phyloP scores from a whole-genome alignment of 164 flowering plant species.

The Paratinospora sagittata region DNA sequence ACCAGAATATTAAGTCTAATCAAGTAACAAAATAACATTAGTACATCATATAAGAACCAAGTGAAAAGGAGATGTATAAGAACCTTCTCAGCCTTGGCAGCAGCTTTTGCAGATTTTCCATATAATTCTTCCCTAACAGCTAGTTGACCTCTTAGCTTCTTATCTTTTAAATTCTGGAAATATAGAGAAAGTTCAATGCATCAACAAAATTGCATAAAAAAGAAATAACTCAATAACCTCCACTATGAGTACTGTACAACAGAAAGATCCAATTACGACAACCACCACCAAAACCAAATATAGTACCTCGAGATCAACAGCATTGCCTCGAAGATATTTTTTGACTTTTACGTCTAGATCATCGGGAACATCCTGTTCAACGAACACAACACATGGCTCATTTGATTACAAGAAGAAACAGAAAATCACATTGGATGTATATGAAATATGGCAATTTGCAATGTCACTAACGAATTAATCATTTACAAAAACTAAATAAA shows the following conservation, averaged over 20 bases:
- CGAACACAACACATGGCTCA: background rate
- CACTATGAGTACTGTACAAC: background rate
- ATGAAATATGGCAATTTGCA: too few relatives aligned
- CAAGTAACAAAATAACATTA: background rate
- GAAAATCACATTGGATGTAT: too few relatives aligned
- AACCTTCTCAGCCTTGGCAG: conserved; percentile 89
- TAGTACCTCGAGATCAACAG: conserved; percentile 63
- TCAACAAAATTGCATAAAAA: background rate
- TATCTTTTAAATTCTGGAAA: conserved; percentile 63
- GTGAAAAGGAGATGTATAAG: background rate
- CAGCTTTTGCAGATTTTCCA: conserved; percentile 76
- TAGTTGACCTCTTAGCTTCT: conserved; percentile 77
- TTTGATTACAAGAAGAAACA: background rate
- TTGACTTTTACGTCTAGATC: conserved; percentile 51
- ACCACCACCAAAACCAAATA: background rate
- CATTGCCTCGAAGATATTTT: conserved; percentile 80
- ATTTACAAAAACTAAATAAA: background rate
- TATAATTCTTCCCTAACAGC: conserved; percentile 58
- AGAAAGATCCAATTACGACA: background rate
- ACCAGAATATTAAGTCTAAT: background rate
- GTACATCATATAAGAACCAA: background rate
- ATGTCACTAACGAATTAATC: background rate
- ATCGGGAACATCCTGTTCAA: conserved; percentile 35
- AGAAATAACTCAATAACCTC: background rate
- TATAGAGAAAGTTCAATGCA: background rate